These are phyloP conservation scores for Colletotrichum camelliae DNA, from an alignment of 2,329 filamentous ascomycete genomes.

Conservation along the genomic window DNA sequence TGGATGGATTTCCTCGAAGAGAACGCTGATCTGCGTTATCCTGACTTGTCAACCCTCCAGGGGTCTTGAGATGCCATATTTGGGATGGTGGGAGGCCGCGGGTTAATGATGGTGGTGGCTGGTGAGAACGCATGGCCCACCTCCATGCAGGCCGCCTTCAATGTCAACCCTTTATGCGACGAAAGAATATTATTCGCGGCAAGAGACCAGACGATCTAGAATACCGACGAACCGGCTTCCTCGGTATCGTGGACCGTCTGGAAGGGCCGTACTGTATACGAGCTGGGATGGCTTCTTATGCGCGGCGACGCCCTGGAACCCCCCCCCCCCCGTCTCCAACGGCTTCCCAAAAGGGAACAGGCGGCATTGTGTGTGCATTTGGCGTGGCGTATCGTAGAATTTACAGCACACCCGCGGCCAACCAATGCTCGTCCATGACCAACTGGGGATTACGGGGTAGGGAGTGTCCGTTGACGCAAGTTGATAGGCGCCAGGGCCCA, in stretches of 20 bases:
- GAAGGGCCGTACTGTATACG: background rate
- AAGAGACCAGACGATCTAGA: conserved; percentile 16
- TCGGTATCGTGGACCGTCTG: background rate
- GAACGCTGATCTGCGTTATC: conserved; percentile 87
- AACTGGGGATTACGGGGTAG: background rate
- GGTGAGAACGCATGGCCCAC: background rate
- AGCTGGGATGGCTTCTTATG: conserved; percentile 17
- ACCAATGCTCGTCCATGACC: background rate
- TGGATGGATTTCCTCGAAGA: conserved; percentile 96
- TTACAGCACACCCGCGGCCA: background rate
- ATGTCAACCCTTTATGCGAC: conserved; percentile 10
- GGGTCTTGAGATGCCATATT: conserved; percentile 6
- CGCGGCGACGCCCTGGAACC: background rate
- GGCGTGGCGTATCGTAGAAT: conserved; percentile 15
- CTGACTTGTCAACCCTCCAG: conserved; percentile 61
- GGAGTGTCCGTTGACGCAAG: conserved; percentile 20
- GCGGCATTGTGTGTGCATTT: background rate
- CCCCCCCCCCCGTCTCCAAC: background rate
- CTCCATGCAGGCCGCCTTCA: background rate
- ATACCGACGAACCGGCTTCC: conserved; percentile 8
- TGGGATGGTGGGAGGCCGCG: background rate
- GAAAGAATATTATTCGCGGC: background rate
- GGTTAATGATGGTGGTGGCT: background rate
- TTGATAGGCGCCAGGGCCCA: background rate
- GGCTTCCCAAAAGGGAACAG: conserved; percentile 1